Evolutionary conservation across 177 flowering plant genomes (phyloP).

Genomic region (Vitis hybrid): DNA sequence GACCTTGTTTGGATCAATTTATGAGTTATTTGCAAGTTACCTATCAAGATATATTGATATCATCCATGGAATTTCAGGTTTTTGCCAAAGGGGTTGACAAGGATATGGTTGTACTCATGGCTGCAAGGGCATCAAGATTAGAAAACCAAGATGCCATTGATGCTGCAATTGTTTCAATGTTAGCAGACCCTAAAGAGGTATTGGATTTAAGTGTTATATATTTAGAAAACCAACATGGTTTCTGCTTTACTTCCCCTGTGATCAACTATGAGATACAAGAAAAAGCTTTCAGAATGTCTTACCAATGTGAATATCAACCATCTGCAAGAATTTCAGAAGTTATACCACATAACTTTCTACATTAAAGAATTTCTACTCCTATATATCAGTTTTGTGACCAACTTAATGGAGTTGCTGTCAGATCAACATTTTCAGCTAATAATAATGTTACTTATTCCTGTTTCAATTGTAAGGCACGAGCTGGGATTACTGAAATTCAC

Average conservation of each 20-base stretch:
- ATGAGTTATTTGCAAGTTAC: not conserved
- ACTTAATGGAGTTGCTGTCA: too few relatives aligned
- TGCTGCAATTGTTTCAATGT: conserved; percentile 70
- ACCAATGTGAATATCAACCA: too few relatives aligned
- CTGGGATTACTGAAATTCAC: conserved; percentile 69
- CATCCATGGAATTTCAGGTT: conserved; percentile 37
- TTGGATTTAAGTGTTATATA: not conserved
- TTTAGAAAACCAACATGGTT: not conserved
- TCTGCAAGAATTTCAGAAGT: too few relatives aligned
- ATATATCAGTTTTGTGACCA: too few relatives aligned
- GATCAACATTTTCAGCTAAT: too few relatives aligned
- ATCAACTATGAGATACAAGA: not conserved
- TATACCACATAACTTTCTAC: too few relatives aligned
- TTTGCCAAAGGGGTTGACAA: conserved; percentile 66
- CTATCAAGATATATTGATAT: not conserved
- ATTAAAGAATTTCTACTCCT: too few relatives aligned
- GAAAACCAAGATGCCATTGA: conserved; percentile 93
- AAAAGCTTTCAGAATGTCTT: too few relatives aligned
- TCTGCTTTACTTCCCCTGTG: not conserved
- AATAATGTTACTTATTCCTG: not conserved
- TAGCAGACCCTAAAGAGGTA: conserved; percentile 84
- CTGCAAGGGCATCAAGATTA: conserved; percentile 79
- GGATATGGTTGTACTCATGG: conserved; percentile 70
- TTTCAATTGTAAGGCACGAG: conserved; percentile 46
- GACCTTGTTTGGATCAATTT: not conserved